Percentiles rank a stretch among this genome's conserved stretches.
Conservation (phyloP, 495 filamentous ascomycete genomes). For the Aspergillus nidulans region DNA sequence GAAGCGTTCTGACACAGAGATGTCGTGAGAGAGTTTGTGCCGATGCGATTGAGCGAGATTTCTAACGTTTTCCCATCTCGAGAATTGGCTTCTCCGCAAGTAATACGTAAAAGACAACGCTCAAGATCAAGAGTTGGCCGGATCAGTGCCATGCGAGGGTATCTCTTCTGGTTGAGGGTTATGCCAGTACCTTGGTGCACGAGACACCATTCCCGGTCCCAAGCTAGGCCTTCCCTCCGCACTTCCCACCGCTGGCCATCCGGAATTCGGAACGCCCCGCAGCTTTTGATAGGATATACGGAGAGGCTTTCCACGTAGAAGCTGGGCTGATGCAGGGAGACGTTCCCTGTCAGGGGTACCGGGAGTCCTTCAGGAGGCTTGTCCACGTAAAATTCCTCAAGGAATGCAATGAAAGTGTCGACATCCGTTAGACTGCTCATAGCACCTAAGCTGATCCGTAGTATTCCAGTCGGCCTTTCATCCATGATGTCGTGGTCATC, state of each 20-base stretch:
- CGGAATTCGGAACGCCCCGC: conserved; percentile 71
- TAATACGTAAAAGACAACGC: conserved; percentile 49
- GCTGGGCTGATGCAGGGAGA: conserved; percentile 16
- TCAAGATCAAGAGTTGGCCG: conserved; percentile 64
- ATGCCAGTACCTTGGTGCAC: conserved; percentile 76
- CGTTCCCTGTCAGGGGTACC: conserved; percentile 18
- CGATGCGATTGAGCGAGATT: conserved; percentile 56
- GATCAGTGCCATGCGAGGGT: conserved; percentile 79
- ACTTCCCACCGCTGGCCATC: conserved; percentile 65
- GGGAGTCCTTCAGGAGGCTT: conserved; percentile 25
- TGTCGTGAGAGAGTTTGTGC: conserved; percentile 49
- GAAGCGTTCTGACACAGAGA: conserved; percentile 29
- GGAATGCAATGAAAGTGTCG: conserved; percentile 60
- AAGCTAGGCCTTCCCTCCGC: conserved; percentile 70
- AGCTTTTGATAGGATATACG: conserved; percentile 86
- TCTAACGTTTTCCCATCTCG: conserved; percentile 30
- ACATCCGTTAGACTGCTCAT: conserved; percentile 83
- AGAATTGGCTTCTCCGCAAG: conserved; percentile 25
- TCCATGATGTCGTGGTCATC: conserved; percentile 74
- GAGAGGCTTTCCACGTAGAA: conserved; percentile 57
- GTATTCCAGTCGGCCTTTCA: conserved; percentile 83
- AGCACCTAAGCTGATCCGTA: conserved; percentile 78
- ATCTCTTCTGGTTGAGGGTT: conserved; percentile 75
- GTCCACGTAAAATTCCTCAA: conserved; percentile 75
- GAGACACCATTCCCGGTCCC: conserved; percentile 94